These are phyloP conservation scores for Cyathus striatus DNA, from an alignment of 768 basidiomycete species.

Conservation along the genomic window DNA sequence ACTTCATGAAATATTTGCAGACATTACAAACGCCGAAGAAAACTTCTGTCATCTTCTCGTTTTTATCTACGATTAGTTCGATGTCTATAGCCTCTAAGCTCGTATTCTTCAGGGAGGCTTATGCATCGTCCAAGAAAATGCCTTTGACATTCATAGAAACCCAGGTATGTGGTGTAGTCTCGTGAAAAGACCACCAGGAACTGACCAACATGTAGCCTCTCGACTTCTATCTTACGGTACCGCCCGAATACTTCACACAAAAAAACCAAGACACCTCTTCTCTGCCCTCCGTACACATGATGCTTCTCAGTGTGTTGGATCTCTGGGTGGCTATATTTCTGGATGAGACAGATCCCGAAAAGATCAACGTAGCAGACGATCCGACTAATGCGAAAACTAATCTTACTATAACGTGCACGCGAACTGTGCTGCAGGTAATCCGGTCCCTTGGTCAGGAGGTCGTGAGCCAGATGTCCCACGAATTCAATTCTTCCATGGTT, in stretches of 20 bases:
- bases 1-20: constrained; percentile 22
- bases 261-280: constrained; percentile 12
- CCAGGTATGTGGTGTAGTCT: too few species aligned
- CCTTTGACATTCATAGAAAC: constrained; percentile 29
- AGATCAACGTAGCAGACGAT: not conserved
- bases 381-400: not conserved
- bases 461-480: too few species aligned
- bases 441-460: too few species aligned
- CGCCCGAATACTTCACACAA: constrained; percentile 17
- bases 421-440: too few species aligned
- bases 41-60: too few species aligned
- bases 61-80: too few species aligned
- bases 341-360: constrained; percentile 19
- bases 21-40: not conserved
- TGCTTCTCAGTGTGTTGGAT: constrained; percentile 36
- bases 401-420: too few species aligned
- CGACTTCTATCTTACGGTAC: constrained; percentile 42
- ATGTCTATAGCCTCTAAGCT: too few species aligned
- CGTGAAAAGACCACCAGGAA: too few species aligned
- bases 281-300: constrained; percentile 19
- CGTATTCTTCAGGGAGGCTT: not conserved
- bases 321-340: constrained; percentile 36
- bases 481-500: too few species aligned
- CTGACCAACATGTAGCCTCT: constrained; percentile 44
- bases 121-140: constrained; percentile 14